phyloP scores from a whole-genome alignment of 495 filamentous ascomycete genomes.

The Pseudotulostoma volvatum region DNA sequence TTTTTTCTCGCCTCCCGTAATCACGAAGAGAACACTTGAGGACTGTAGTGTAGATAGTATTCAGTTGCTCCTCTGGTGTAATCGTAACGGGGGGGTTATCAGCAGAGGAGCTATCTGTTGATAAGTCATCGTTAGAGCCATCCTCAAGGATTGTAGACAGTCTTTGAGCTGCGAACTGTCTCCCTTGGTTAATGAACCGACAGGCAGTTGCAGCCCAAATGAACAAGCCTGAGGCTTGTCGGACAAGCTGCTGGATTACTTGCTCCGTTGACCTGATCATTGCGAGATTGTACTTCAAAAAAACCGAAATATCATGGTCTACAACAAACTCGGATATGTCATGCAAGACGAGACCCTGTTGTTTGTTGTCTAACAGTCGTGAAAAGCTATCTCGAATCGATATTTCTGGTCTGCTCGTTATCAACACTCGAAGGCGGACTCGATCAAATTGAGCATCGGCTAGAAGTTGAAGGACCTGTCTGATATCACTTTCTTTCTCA shows the following conservation, averaged over 20 bases:
- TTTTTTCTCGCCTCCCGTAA: conserved; percentile 1
- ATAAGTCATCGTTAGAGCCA: background rate
- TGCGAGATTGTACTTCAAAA: conserved; percentile 2
- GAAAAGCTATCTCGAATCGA: conserved; percentile 12
- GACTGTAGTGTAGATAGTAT: conserved; percentile 13
- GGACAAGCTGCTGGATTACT: conserved; percentile 13
- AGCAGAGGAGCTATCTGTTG: no score
- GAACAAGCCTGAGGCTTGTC: conserved; percentile 25
- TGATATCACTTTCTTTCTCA: conserved; percentile 4
- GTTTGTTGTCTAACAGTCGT: conserved; percentile 4
- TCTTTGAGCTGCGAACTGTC: conserved; percentile 7
- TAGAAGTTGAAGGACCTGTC: conserved; percentile 8
- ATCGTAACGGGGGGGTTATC: no score
- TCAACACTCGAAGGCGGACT: conserved; percentile 9
- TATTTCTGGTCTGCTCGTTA: conserved; percentile 15
- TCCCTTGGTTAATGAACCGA: conserved; percentile 16
- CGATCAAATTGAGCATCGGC: conserved; percentile 3
- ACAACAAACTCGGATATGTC: conserved; percentile 7
- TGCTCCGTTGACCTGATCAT: conserved; percentile 10
- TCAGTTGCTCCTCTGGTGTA: conserved; percentile 5
- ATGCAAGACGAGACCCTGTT: conserved; percentile 10
- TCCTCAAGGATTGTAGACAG: conserved; percentile 15
- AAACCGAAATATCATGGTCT: conserved; percentile 6
- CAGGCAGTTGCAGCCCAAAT: conserved; percentile 29
- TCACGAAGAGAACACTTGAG: conserved; percentile 5